Evolutionary conservation across 805 yeast species (phyloP), one percentile per base, ranked within the genome.

Genomic region (Saccharomycopsis fibuligera): DNA sequence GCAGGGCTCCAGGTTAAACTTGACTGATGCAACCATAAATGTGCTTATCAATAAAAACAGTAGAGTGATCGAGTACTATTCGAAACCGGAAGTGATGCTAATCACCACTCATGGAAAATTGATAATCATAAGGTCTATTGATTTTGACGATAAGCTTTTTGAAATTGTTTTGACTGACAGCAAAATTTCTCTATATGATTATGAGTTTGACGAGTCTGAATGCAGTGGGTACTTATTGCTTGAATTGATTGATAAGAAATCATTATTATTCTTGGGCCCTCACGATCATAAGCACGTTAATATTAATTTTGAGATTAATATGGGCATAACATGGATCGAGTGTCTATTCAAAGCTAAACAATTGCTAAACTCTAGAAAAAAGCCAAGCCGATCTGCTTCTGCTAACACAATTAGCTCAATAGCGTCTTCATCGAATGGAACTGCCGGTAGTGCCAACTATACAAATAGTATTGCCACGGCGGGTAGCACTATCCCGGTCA

Each of bases 101-200:
- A 58, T 68, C 14, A 64, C 70, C 4, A 64, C 65, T 45, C 46
- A 44, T 24, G 72, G 70, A 1, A 59, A 62, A 38, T 56, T 68
- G 23, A 58, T 62, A 35, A 48, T 68, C 14, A 57, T 66, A 44
- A 60, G 49, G 44, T 53, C 35, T 21, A 57, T 57, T 21, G 52
- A 64, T 43, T 54, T 63, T n/a, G 64, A 62, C 47, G 63, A 60
- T 24, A 55, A 54, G 27, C 47, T 57, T 19, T 58, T 64, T 31
- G 72, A 72, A 24, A 70, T 76, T 33, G 72, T 66, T 45, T 56
- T 73, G 27, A 73, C 76, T 0, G 78, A 75, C 56, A 65, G 68
- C 39, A 68, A 76, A 55, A 78, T 84, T 47, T 85, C 86, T 58
- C 79, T 85, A 81, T 85, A 84, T 60, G 91, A 84, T 62, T 83